Conservation (phyloP, 148 eudicot genomes). For the Rhododendron mucronatum region DNA sequence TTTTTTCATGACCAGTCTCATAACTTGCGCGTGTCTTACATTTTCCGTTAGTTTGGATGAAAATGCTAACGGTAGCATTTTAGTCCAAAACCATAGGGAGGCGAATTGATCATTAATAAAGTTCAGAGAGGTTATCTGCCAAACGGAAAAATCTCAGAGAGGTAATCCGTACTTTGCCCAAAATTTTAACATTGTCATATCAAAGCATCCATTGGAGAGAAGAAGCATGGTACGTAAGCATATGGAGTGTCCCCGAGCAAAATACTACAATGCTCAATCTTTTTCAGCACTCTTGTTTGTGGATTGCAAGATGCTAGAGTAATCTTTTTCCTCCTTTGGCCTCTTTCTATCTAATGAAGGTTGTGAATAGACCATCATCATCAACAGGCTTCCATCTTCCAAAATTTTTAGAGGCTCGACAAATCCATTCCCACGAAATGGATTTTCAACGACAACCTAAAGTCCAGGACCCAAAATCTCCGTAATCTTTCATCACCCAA, state of each 20-base stretch:
- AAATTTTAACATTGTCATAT: not conserved
- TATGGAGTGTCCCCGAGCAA: not conserved
- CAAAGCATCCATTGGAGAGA: not conserved
- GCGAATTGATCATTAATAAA: too few relatives aligned
- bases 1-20: too few relatives aligned
- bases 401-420: not conserved
- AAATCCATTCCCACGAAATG: too few relatives aligned
- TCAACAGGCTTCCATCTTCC: not conserved
- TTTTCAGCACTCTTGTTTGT: not conserved
- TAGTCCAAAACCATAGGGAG: too few relatives aligned
- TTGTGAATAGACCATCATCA: not conserved
- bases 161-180: not conserved
- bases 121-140: too few relatives aligned
- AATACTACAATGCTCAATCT: not conserved
- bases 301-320: not conserved
- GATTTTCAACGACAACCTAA: not conserved
- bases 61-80: too few relatives aligned
- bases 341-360: too few relatives aligned
- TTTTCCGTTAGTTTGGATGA: too few relatives aligned
- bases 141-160: too few relatives aligned
- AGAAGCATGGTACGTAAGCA: not conserved
- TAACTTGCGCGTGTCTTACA: too few relatives aligned
- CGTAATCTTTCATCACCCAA: too few relatives aligned
- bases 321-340: not conserved
- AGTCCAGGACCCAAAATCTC: not conserved